Evolutionary conservation across 176 grass and related monocot genomes (phyloP).

Genomic region (Musa itinerans): DNA sequence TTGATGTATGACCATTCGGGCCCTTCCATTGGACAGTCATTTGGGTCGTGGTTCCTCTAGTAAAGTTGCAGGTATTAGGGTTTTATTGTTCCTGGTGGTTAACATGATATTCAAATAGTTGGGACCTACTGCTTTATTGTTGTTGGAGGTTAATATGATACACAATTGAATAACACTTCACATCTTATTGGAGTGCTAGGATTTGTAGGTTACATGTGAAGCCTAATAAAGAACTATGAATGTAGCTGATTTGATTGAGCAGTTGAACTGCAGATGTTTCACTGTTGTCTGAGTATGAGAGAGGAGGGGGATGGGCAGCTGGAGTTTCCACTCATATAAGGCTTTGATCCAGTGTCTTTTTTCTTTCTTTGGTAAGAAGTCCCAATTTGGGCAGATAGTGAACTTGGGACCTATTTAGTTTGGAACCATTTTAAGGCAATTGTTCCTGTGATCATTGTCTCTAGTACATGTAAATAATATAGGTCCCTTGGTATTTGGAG

Average conservation of each 20-base stretch:
- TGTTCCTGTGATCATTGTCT: background rate
- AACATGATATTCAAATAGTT: background rate
- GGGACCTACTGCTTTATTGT: background rate
- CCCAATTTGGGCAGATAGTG: background rate
- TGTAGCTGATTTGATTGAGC: background rate
- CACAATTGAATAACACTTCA: no score
- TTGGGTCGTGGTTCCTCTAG: background rate
- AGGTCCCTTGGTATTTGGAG: background rate
- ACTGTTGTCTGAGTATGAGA: background rate
- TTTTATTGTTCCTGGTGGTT: background rate
- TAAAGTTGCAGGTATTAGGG: background rate
- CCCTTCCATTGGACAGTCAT: background rate
- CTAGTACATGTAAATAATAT: background rate
- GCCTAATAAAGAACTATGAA: background rate
- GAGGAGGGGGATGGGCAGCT: background rate
- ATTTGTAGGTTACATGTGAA: background rate
- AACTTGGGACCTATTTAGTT: background rate
- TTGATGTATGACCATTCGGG: background rate
- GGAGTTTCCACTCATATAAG: background rate
- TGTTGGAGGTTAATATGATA: background rate
- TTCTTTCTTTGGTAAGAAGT: background rate
- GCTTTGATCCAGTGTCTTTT: background rate
- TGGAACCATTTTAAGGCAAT: background rate
- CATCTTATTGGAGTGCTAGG: background rate
- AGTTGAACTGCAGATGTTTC: background rate